Evolutionary conservation across 139 green algal species (phyloP).

Genomic region (Yamagishiella unicocca): DNA sequence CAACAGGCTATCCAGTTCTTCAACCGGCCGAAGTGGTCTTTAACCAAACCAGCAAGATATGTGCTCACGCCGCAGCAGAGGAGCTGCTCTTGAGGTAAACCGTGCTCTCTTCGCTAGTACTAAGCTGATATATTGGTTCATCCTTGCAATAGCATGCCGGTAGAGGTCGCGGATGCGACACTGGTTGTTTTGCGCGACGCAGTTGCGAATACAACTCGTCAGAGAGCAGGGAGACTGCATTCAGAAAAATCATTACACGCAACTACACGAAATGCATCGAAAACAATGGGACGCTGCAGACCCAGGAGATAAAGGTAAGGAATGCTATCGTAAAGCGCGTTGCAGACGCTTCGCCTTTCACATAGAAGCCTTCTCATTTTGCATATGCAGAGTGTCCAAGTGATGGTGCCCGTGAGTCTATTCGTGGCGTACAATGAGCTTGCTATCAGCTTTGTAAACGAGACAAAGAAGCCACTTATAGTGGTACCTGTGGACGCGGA

Average conservation of each 20-base stretch:
- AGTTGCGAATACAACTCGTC: neutral
- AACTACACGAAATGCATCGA: conserved; percentile 12
- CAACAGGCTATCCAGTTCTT: neutral
- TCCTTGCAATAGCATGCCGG: no score
- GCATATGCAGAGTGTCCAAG: no score
- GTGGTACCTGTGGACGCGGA: conserved; percentile 20
- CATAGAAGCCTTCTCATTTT: no score
- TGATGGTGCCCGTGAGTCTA: neutral
- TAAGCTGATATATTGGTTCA: no score
- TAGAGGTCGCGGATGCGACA: no score
- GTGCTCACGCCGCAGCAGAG: conserved; percentile 4
- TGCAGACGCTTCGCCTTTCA: no score
- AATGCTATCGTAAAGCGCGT: no score
- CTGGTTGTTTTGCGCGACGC: neutral
- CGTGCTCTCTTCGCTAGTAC: neutral
- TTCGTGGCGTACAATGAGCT: neutral
- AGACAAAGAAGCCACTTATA: neutral
- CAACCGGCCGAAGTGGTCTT: neutral
- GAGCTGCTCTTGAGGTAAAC: neutral
- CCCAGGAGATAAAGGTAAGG: no score
- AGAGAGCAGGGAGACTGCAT: neutral
- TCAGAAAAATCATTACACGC: neutral
- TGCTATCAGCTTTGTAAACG: neutral
- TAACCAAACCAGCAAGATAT: neutral
- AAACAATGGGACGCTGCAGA: neutral